Conservation (phyloP, 1,284 basidiomycete species). For the Sphaerobolus stellatus region DNA sequence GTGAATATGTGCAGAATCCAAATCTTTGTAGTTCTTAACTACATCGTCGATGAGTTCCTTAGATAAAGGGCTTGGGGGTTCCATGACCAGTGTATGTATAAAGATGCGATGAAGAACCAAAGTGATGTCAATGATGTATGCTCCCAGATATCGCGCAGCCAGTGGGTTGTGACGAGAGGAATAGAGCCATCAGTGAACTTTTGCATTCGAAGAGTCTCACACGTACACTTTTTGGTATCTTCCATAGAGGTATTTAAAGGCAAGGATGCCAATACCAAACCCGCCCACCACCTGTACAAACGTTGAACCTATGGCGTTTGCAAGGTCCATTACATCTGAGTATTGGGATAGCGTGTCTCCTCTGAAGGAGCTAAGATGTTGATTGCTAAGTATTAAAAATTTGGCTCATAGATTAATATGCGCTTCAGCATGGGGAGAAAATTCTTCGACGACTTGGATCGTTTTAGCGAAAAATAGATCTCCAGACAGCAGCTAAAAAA, state of each 20-base stretch:
- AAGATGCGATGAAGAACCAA: background rate
- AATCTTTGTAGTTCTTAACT: too few species aligned
- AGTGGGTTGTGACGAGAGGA: background rate
- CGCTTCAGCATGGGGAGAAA: background rate
- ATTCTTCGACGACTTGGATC: background rate
- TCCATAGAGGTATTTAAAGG: background rate
- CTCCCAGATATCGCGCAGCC: background rate
- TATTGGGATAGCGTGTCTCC: background rate
- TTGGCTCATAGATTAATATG: too few species aligned
- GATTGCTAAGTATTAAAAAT: too few species aligned
- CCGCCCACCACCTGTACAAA: background rate
- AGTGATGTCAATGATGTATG: background rate
- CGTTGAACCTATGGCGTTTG: background rate
- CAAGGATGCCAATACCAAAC: background rate
- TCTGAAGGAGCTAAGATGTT: background rate
- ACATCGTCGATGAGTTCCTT: background rate
- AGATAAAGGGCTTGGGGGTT: background rate
- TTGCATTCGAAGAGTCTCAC: background rate
- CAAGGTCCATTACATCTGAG: background rate
- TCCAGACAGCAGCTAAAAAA: background rate
- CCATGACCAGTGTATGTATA: background rate
- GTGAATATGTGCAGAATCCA: too few species aligned
- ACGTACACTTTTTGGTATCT: background rate
- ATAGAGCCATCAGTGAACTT: background rate
- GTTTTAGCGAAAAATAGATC: background rate